These are phyloP conservation scores for Candida jianshihensis DNA, from an alignment of 805 yeast species.

Conservation along the genomic window DNA sequence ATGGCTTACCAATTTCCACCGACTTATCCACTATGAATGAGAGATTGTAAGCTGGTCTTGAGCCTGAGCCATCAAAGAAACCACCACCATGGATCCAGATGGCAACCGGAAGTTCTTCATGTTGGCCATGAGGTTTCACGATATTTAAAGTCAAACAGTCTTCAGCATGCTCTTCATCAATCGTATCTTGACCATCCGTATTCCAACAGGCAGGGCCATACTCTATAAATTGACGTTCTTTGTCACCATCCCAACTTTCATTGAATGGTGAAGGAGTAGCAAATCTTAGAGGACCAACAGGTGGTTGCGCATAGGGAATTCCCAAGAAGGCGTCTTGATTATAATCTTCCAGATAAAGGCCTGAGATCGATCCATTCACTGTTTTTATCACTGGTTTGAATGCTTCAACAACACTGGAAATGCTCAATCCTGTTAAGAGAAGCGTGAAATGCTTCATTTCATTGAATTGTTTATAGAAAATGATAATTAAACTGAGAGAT, in stretches of 20 bases:
- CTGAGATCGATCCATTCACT: slow-evolving; percentile 12
- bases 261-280: slow-evolving; percentile 15
- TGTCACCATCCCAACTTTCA: slow-evolving; percentile 10
- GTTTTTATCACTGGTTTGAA: not conserved
- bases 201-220: slow-evolving; percentile 21
- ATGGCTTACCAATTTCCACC: slow-evolving; percentile 15
- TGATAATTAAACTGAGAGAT: too few relatives aligned
- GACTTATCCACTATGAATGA: slow-evolving; percentile 12
- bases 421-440: not conserved
- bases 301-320: slow-evolving; percentile 26
- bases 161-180: slow-evolving; percentile 16
- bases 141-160: slow-evolving; percentile 26
- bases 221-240: slow-evolving; percentile 9
- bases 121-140: slow-evolving; percentile 16
- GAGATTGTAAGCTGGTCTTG: slow-evolving; percentile 12
- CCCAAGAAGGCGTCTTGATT: slow-evolving; percentile 17
- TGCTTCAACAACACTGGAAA: not conserved
- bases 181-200: slow-evolving; percentile 7
- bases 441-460: too few relatives aligned
- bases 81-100: slow-evolving; percentile 34
- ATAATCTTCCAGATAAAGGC: slow-evolving; percentile 6
- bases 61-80: slow-evolving; percentile 21
- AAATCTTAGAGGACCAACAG: slow-evolving; percentile 21
- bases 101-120: slow-evolving; percentile 22
- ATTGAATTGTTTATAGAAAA: too few relatives aligned